Base-by-base conservation (phyloP, 2,329 filamentous ascomycete species). In the Fusarium oligoseptatum region DNA sequence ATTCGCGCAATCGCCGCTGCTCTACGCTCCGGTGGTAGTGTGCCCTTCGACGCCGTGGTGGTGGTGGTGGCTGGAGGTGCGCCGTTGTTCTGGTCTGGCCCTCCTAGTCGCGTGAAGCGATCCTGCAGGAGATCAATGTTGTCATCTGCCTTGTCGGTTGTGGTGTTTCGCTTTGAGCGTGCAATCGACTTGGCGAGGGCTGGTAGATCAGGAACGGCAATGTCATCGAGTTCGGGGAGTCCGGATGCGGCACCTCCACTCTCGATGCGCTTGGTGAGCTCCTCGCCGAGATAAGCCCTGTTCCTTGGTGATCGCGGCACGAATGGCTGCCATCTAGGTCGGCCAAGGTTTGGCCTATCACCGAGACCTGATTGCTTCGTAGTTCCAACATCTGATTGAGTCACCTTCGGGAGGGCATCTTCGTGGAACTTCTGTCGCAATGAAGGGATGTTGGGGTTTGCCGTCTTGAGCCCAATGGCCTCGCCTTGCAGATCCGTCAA, bases 1-100 rank as follows among this genome's bases (percentile, higher is more conserved):
- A 91, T 85, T 9, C 88, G 82, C 48, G 88, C 89, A 61, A 89
- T 83, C 12, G 88, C 89, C 1, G 88, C 89, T 8, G 88, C 87
- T 55, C 85, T 84, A 37, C 89, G 84, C 60, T 88, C 87, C 4
- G 87, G 85, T 10, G 89, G 84, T 14, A 91, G 77, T 3, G 80
- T 81, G 24, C 84, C 84, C 67, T 84, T 85, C 6, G 85, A 83
- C 6, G 82, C 80, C 60, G 85, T 32, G 29, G 29, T 86, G 60
- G 85, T 86, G 37, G 11, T 86, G 37, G n/a, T 48, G 24, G 79
- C 82, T 32, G 81, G 71, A 61, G 82, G 79, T 32, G 83, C 73
- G 66, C 73, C 77, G 58, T 78, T 77, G 34, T 83, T 81, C 24
- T 71, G 60, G 8, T 84, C 82, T 6, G 83, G 80, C 1, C 81